Conservation (phyloP, 805 yeast species). For the Saccharomycopsis capsularis region DNA sequence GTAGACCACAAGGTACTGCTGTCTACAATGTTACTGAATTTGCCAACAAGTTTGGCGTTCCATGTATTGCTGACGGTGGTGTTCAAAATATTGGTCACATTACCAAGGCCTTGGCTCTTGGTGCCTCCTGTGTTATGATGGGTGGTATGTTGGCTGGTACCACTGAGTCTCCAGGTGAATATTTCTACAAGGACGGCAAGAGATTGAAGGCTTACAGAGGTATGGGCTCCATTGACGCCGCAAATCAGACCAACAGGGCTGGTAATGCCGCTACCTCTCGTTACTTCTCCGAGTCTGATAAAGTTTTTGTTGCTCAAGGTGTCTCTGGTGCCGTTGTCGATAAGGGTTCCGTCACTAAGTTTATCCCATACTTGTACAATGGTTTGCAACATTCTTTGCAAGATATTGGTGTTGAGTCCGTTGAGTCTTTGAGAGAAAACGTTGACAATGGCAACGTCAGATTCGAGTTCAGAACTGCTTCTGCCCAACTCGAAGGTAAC, state of each 20-base stretch:
- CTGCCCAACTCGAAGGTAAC: slow-evolving; percentile 99
- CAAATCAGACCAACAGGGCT: slow-evolving; percentile 80
- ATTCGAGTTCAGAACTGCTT: slow-evolving; percentile 96
- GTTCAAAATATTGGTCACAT: slow-evolving; percentile 97
- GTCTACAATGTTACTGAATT: slow-evolving; percentile 91
- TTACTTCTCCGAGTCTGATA: slow-evolving; percentile 93
- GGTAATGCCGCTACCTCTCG: slow-evolving; percentile 98
- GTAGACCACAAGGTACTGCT: slow-evolving; percentile 99
- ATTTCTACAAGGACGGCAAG: slow-evolving; percentile 96
- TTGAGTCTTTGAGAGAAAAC: slow-evolving; percentile 52
- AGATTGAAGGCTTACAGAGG: slow-evolving; percentile 97
- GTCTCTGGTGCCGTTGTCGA: slow-evolving; percentile 95
- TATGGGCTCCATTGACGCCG: slow-evolving; percentile 99
- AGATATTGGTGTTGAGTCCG: slow-evolving; percentile 83
- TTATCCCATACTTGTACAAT: slow-evolving; percentile 85
- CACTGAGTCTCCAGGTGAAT: slow-evolving; percentile 96
- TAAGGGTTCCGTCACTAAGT: slow-evolving; percentile 91
- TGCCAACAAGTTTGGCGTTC: slow-evolving; percentile 93
- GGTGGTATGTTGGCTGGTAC: slow-evolving; percentile 99
- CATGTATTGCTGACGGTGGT: slow-evolving; percentile 99
- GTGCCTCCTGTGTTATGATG: slow-evolving; percentile 98
- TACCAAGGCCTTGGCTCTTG: slow-evolving; percentile 91
- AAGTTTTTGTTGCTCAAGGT: slow-evolving; percentile 98
- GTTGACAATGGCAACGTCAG: slow-evolving; percentile 69
- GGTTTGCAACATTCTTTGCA: slow-evolving; percentile 99